These are phyloP conservation scores for Thalassia testudinum DNA, from an alignment of 116 monocot species.

Conservation along the genomic window DNA sequence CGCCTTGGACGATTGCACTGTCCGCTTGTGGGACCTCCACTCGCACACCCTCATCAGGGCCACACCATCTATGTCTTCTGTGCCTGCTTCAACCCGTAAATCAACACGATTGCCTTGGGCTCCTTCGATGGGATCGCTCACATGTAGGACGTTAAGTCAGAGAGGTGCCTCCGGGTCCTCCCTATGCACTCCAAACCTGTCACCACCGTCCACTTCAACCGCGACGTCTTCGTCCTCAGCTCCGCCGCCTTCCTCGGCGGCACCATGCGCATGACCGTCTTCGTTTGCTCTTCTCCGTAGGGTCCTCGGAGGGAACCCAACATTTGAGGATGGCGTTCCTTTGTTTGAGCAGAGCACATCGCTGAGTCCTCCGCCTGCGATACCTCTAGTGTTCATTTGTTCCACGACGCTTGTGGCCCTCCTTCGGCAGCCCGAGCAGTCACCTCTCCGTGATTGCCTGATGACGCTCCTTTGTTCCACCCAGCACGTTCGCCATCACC, in stretches of 20 bases:
- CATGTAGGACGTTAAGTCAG: conserved; percentile 24
- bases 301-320: no score
- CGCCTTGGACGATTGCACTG: conserved; percentile 26
- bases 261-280: no score
- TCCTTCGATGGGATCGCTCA: conserved; percentile 27
- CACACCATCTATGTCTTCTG: conserved; percentile 28
- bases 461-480: no score
- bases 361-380: no score
- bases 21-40: conserved; percentile 23
- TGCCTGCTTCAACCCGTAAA: conserved; percentile 19
- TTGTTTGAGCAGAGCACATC: no score
- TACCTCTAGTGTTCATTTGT: no score
- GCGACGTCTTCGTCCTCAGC: conserved; percentile 15
- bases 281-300: no score
- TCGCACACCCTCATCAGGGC: conserved; percentile 7
- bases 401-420: no score
- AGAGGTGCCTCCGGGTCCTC: conserved; percentile 19
- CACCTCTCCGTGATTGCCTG: no score
- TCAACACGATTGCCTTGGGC: conserved; percentile 19
- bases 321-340: no score
- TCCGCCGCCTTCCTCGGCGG: conserved; percentile 20
- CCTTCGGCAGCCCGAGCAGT: no score
- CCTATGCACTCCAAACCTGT: conserved; percentile 24
- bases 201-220: conserved; percentile 20
- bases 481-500: no score